phyloP scores from a whole-genome alignment of 2,329 filamentous ascomycete species.

The Apiospora arundinis region DNA sequence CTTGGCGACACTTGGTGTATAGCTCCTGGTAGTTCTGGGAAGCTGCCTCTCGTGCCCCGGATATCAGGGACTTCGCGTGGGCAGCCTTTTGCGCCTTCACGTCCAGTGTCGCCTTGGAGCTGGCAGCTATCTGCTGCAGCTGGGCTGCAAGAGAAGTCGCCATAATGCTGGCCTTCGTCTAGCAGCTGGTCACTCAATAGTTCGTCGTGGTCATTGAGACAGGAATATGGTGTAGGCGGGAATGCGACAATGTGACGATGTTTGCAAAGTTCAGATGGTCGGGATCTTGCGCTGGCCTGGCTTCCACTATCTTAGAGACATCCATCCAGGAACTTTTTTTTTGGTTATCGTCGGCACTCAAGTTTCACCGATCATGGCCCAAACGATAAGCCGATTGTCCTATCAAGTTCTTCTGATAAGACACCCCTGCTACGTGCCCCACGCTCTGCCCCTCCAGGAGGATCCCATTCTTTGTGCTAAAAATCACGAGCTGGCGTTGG shows the following conservation, averaged over 20 bases:
- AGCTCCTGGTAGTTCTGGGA: conserved; percentile 90
- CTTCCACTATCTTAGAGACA: conserved; percentile 8
- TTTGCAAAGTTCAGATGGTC: conserved; percentile 5
- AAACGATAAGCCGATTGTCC: conserved; percentile 30
- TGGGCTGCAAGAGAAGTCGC: conserved; percentile 89
- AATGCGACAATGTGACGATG: not conserved
- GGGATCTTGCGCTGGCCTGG: conserved; percentile 9
- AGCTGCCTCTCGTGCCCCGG: conserved; percentile 83
- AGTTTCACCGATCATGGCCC: conserved; percentile 32
- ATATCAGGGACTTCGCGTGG: conserved; percentile 94
- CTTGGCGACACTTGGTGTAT: conserved; percentile 85
- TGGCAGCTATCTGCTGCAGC: conserved; percentile 88
- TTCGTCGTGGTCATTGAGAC: not conserved
- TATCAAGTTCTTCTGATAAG: conserved; percentile 31
- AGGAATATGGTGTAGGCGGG: not conserved
- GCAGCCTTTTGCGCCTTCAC: conserved; percentile 90
- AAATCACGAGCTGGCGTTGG: not conserved
- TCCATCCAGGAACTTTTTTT: conserved; percentile 26
- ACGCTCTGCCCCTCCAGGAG: conserved; percentile 18
- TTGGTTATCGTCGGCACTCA: conserved; percentile 33
- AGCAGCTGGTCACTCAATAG: not conserved
- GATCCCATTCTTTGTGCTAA: not conserved
- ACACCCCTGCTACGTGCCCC: not conserved
- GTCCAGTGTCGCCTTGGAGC: conserved; percentile 89
- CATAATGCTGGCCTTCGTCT: conserved; percentile 56